A percentile compares a stretch with the other conserved stretches of the same genome.
Conservation (phyloP, 2,329 filamentous ascomycete genomes). For the Myrmaecium sp. region DNA sequence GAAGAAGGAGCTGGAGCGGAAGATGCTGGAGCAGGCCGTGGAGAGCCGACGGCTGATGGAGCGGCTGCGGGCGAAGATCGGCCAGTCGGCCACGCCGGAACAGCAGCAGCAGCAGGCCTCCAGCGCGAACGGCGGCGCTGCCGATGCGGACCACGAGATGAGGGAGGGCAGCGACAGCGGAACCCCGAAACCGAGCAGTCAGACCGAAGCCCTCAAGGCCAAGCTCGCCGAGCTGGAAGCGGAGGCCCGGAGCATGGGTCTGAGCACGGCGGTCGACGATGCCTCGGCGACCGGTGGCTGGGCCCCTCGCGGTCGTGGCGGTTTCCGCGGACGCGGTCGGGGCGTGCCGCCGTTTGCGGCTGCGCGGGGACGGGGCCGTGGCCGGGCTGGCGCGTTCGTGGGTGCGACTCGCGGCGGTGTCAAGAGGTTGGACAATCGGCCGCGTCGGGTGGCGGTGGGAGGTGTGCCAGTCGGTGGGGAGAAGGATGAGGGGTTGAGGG, state of each 20-base stretch:
- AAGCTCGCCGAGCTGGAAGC: constrained; percentile 57
- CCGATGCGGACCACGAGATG: constrained; percentile 7
- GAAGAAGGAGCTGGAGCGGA: constrained; percentile 46
- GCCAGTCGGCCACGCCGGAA: constrained; percentile 1
- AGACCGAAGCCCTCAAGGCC: constrained; percentile 50
- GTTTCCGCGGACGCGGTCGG: constrained; percentile 24
- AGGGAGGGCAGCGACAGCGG: too few species aligned
- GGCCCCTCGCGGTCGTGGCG: constrained; percentile 16
- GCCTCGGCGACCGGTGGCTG: constrained; percentile 16
- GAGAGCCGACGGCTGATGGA: constrained; percentile 46
- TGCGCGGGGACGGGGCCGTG: constrained; percentile 28
- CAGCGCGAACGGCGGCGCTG: constrained; percentile 6
- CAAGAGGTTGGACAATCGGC: constrained; percentile 57
- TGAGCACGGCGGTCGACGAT: constrained; percentile 35
- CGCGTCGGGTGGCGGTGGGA: constrained; percentile 50
- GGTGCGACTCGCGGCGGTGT: constrained; percentile 30
- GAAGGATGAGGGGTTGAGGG: constrained; percentile 52
- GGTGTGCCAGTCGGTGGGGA: constrained; percentile 42
- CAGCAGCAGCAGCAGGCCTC: constrained; percentile 2
- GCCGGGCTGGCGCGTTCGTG: constrained; percentile 19
- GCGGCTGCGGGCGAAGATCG: constrained; percentile 26
- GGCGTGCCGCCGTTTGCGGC: constrained; percentile 20
- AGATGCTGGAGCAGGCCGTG: constrained; percentile 45
- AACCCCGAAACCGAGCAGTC: constrained; percentile 24
- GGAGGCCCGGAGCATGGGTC: constrained; percentile 52